phyloP scores from a whole-genome alignment of 2,329 filamentous ascomycete genomes.

The Myriangium duriaei region DNA sequence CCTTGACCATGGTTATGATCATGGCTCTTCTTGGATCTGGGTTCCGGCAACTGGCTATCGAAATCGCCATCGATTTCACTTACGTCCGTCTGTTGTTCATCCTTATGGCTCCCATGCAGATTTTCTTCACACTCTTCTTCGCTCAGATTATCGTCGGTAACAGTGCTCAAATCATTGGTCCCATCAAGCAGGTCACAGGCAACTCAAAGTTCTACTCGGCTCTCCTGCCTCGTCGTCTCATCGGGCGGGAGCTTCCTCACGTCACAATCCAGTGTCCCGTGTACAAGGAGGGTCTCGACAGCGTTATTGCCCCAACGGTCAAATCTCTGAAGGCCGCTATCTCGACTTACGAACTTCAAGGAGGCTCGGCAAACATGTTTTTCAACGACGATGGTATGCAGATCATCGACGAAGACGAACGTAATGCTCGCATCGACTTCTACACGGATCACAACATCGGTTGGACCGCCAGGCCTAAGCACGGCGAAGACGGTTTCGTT shows the following conservation, averaged over 20 bases:
- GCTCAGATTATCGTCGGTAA: constrained; percentile 66
- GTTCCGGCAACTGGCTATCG: constrained; percentile 55
- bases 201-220: constrained; percentile 81
- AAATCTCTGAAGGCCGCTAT: constrained; percentile 67
- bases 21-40: constrained; percentile 56
- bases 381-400: constrained; percentile 63
- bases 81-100: constrained; percentile 54
- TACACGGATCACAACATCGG: constrained; percentile 40
- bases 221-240: constrained; percentile 50
- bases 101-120: constrained; percentile 54
- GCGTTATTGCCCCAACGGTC: constrained; percentile 65
- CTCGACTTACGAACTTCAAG: constrained; percentile 63
- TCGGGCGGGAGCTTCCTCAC: constrained; percentile 48
- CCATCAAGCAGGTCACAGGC: constrained; percentile 55
- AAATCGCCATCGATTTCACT: constrained; percentile 51
- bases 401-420: constrained; percentile 42
- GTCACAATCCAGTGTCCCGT: constrained; percentile 71
- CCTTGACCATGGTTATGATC: constrained; percentile 53
- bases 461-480: constrained; percentile 38
- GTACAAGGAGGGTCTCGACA: constrained; percentile 69
- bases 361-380: constrained; percentile 67
- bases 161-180: constrained; percentile 62
- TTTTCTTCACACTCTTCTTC: constrained; percentile 76
- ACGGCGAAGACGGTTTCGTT: constrained; percentile 39
- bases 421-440: constrained; percentile 32